Evolutionary conservation across 2,329 filamentous ascomycete genomes (phyloP).

Genomic region (Colletotrichum lupini): DNA sequence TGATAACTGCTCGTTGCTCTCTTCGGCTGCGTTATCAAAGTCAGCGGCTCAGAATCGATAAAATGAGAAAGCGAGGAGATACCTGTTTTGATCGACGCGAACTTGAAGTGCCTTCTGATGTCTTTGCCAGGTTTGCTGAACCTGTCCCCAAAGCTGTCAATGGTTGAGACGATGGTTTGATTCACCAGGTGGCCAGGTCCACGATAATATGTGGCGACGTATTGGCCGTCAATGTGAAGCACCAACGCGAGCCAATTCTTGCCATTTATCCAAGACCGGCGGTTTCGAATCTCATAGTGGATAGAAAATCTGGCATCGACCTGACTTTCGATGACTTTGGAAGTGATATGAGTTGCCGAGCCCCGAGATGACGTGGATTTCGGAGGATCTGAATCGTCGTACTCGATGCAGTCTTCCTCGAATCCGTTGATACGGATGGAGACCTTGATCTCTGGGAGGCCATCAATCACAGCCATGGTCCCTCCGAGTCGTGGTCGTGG

Average conservation of each 20-base stretch:
- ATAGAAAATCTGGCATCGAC: neutral
- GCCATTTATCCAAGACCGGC: too few species aligned
- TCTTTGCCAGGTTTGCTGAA: neutral
- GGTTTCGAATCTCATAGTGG: neutral
- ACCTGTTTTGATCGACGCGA: neutral
- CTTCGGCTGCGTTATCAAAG: neutral
- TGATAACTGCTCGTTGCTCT: neutral
- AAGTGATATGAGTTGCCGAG: neutral
- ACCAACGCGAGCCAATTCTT: too few species aligned
- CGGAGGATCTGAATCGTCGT: neutral
- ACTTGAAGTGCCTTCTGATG: neutral
- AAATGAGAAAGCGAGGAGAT: accelerated
- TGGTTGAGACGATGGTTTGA: accelerated
- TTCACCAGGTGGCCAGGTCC: accelerated
- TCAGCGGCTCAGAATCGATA: neutral
- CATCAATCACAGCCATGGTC: conserved; percentile 17
- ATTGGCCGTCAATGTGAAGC: conserved; percentile 6
- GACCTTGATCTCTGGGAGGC: neutral
- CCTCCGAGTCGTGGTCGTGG: accelerated
- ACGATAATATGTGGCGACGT: accelerated
- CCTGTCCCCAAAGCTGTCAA: accelerated
- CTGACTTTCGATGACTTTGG: conserved; percentile 18
- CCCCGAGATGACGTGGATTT: neutral
- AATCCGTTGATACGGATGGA: neutral
- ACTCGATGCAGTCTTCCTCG: neutral